Conservation (phyloP, 2,329 filamentous ascomycete species). For the Sclerotinia glacialis region DNA sequence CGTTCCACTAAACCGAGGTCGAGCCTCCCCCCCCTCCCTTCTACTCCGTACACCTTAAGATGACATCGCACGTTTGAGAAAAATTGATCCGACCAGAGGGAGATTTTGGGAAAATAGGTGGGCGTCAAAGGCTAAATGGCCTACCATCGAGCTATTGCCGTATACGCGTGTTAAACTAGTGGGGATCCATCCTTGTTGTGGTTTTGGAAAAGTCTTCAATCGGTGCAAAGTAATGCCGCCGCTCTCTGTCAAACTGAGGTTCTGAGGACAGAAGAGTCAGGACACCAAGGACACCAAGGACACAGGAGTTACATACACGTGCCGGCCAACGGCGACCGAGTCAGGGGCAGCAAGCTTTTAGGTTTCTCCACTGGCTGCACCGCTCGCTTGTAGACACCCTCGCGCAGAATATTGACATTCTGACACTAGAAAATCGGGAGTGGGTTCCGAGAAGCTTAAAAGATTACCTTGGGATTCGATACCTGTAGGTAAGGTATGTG, state of each 20-base stretch:
- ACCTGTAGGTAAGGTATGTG: too few relatives aligned
- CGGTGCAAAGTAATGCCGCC: neutral
- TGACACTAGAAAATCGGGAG: constrained; percentile 12
- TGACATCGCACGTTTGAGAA: constrained; percentile 1
- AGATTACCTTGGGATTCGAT: neutral
- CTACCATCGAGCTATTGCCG: neutral
- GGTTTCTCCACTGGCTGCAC: neutral
- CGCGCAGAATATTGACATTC: neutral
- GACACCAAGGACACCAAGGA: too few relatives aligned
- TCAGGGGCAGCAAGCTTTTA: constrained; percentile 5
- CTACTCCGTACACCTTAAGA: neutral
- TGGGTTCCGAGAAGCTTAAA: constrained; percentile 3
- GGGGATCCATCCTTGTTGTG: neutral
- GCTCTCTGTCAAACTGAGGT: neutral
- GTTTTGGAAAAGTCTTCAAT: neutral
- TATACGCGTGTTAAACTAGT: neutral
- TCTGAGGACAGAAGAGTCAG: too few relatives aligned
- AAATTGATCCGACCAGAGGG: neutral
- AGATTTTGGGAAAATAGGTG: neutral
- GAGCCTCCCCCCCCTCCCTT: neutral
- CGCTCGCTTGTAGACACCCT: constrained; percentile 1
- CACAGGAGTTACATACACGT: neutral
- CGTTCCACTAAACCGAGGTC: constrained; percentile 10
- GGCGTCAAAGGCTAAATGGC: neutral
- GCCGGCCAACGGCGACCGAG: constrained; percentile 2